Conservation (phyloP, 805 yeast species). For the Metschnikowia baotianmanensis region DNA sequence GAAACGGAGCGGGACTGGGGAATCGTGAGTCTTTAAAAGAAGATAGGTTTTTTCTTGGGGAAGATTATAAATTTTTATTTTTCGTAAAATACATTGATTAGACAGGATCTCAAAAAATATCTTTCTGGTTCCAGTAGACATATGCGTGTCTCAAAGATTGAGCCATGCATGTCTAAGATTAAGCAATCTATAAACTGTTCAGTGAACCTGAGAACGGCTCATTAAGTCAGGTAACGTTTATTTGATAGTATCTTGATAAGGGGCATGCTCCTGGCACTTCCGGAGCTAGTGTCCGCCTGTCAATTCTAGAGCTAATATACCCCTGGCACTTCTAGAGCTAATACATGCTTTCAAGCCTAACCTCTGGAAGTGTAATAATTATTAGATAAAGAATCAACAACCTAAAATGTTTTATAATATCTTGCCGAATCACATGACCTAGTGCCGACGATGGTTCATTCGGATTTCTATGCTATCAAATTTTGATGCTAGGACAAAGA, state of each 20-base stretch:
- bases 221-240: conserved; percentile 50
- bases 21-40: too few relatives aligned
- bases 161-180: conserved; percentile 45
- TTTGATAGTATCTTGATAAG: conserved; percentile 47
- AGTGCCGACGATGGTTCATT: background rate
- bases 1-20: too few relatives aligned
- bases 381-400: background rate
- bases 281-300: too few relatives aligned
- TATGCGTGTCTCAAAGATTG: too few relatives aligned
- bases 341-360: conserved; percentile 40
- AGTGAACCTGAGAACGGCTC: conserved; percentile 53
- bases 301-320: too few relatives aligned
- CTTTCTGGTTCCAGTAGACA: too few relatives aligned
- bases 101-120: too few relatives aligned
- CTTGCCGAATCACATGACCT: background rate
- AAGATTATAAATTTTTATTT: too few relatives aligned
- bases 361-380: background rate
- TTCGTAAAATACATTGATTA: too few relatives aligned
- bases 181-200: conserved; percentile 36
- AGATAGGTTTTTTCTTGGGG: too few relatives aligned
- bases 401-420: background rate
- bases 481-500: background rate
- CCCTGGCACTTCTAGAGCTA: too few relatives aligned
- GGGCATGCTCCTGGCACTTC: conserved; percentile 49
- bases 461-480: background rate